Conservation (phyloP, 108 stramenopile genomes). For the Mediolabrus comicus region DNA sequence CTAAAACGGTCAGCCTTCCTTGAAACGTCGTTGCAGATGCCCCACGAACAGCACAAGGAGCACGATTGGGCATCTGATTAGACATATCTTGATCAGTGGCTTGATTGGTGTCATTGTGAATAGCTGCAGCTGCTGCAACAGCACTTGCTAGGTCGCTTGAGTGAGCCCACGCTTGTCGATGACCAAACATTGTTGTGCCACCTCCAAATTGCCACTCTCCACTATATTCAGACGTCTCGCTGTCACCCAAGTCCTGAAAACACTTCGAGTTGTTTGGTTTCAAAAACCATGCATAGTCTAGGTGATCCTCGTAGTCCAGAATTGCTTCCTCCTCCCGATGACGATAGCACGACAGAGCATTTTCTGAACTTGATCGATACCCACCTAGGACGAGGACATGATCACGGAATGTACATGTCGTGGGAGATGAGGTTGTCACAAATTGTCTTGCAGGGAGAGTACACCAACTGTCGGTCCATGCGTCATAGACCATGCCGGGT, state of each 20-base stretch:
- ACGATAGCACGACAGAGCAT: slow-evolving; percentile 15
- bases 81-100: not conserved
- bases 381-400: slow-evolving; percentile 27
- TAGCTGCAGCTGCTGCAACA: slow-evolving; percentile 21
- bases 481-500: slow-evolving; percentile 28
- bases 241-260: not conserved
- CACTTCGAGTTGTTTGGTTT: not conserved
- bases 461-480: slow-evolving; percentile 12
- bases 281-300: slow-evolving; percentile 21
- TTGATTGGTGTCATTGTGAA: slow-evolving; percentile 4
- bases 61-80: slow-evolving; percentile 7
- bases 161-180: slow-evolving; percentile 10
- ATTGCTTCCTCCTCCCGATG: slow-evolving; percentile 31
- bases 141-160: slow-evolving; percentile 20
- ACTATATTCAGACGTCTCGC: not conserved
- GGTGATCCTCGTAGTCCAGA: slow-evolving; percentile 34
- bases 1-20: slow-evolving; percentile 29
- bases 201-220: slow-evolving; percentile 32
- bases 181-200: slow-evolving; percentile 12
- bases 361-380: slow-evolving; percentile 34
- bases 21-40: slow-evolving; percentile 20
- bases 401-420: slow-evolving; percentile 16
- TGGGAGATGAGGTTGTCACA: slow-evolving; percentile 32
- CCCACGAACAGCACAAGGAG: slow-evolving; percentile 23
- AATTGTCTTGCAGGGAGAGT: slow-evolving; percentile 18